phyloP scores from a whole-genome alignment of 169 alveolate genomes.

The Eimeria tenella region DNA sequence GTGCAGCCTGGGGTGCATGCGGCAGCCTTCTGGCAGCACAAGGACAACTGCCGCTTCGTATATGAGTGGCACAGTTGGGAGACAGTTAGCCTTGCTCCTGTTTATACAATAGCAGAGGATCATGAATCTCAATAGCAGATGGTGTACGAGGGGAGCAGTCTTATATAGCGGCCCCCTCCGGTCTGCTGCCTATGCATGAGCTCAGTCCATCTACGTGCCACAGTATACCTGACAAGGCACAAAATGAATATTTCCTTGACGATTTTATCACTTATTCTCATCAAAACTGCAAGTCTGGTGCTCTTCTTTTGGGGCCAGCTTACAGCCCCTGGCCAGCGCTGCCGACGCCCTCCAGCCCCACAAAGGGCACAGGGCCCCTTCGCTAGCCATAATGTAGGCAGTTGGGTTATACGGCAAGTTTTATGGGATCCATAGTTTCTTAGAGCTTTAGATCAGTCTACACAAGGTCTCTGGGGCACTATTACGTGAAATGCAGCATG shows the following conservation, averaged over 20 bases:
- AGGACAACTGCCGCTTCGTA: conserved; percentile 23
- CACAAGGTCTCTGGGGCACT: no score
- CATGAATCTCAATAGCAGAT: neutral
- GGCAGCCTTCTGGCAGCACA: conserved; percentile 35
- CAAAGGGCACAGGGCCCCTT: neutral
- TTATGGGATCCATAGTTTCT: no score
- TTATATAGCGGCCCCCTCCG: neutral
- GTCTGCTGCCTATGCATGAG: neutral
- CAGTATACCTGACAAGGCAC: neutral
- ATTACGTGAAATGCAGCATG: no score
- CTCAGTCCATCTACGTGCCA: neutral
- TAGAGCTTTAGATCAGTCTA: no score
- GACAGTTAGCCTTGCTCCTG: neutral
- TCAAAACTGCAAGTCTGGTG: neutral
- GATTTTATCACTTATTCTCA: neutral
- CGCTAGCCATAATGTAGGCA: no score
- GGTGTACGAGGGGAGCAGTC: neutral
- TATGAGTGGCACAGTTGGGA: neutral
- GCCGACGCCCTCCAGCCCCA: conserved; percentile 55
- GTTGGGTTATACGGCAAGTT: no score
- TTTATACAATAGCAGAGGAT: neutral
- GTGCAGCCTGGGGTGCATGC: conserved; percentile 63
- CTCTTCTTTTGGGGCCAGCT: neutral
- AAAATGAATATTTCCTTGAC: neutral
- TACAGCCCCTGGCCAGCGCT: conserved; percentile 18